Percentiles rank a stretch among this genome's conserved stretches.
Conservation (phyloP, 179 eudicot species). For the Drosera spatulata region DNA sequence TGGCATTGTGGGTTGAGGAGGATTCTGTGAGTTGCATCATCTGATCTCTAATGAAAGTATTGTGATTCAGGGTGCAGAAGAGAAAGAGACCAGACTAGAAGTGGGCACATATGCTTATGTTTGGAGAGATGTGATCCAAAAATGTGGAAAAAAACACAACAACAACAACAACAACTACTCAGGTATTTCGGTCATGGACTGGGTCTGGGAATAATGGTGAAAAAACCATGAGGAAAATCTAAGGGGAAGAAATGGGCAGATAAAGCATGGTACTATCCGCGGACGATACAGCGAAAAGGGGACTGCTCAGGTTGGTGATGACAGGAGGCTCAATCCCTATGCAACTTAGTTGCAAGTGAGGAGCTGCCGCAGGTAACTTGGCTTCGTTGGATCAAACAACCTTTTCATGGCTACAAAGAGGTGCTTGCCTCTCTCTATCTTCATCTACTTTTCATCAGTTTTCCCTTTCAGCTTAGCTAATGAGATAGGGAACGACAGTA, state of each 20-base stretch:
- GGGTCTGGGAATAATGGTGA: not conserved
- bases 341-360: slow-evolving; percentile 9
- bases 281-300: slow-evolving; percentile 1
- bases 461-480: slow-evolving; percentile 1
- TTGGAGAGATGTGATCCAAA: slow-evolving; percentile 4
- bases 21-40: slow-evolving; percentile 74
- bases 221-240: slow-evolving; percentile 12
- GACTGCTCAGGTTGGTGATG: slow-evolving; percentile 7
- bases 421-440: not conserved
- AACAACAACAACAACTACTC: not conserved
- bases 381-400: not conserved
- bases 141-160: slow-evolving; percentile 30
- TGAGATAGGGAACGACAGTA: not conserved
- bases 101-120: slow-evolving; percentile 4
- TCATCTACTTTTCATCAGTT: slow-evolving; percentile 1
- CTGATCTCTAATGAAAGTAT: not conserved
- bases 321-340: not conserved
- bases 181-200: too few relatives aligned
- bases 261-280: slow-evolving; percentile 12
- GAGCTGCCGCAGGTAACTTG: not conserved
- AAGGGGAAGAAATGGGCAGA: slow-evolving; percentile 35
- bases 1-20: slow-evolving; percentile 6
- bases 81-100: slow-evolving; percentile 49
- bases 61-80: not conserved
- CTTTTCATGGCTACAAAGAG: slow-evolving; percentile 22